phyloP scores from a whole-genome alignment of 1,284 basidiomycete genomes.

The Sanghuangporus baumii region DNA sequence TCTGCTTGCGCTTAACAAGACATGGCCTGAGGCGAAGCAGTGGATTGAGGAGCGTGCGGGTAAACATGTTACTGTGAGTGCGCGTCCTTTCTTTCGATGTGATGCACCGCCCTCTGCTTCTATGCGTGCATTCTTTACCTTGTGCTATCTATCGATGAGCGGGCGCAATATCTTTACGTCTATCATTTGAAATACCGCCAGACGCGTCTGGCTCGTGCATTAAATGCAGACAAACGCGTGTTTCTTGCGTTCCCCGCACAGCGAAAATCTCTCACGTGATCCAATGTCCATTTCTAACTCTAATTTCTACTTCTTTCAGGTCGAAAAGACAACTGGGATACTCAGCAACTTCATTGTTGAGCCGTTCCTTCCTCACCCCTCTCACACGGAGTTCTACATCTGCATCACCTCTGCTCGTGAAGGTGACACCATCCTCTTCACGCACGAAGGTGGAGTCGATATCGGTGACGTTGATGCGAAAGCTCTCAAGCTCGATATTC shows the following conservation, averaged over 20 bases:
- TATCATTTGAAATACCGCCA: neutral
- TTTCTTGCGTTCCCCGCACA: neutral
- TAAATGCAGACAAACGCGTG: slow-evolving; percentile 1
- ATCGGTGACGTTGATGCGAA: slow-evolving; percentile 99
- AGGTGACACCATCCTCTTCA: slow-evolving; percentile 96
- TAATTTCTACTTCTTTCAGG: slow-evolving; percentile 39
- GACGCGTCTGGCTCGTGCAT: neutral
- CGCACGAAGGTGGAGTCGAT: slow-evolving; percentile 98
- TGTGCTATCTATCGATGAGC: neutral
- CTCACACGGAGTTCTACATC: slow-evolving; percentile 95
- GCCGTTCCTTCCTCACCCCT: slow-evolving; percentile 94
- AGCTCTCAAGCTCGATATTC: slow-evolving; percentile 85
- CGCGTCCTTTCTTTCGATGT: neutral
- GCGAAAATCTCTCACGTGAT: slow-evolving; percentile 6
- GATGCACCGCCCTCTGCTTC: neutral
- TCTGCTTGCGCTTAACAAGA: slow-evolving; percentile 90
- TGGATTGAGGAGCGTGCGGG: slow-evolving; percentile 93
- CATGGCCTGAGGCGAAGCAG: slow-evolving; percentile 77
- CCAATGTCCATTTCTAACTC: neutral
- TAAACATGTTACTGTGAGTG: slow-evolving; percentile 82
- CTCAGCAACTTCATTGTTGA: slow-evolving; percentile 98
- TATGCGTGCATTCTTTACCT: neutral
- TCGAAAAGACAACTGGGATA: slow-evolving; percentile 90
- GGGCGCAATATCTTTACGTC: neutral
- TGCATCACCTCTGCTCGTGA: slow-evolving; percentile 96